Evolutionary conservation across 2,329 filamentous ascomycete species (phyloP).

Genomic region (Davidsoniella virescens): DNA sequence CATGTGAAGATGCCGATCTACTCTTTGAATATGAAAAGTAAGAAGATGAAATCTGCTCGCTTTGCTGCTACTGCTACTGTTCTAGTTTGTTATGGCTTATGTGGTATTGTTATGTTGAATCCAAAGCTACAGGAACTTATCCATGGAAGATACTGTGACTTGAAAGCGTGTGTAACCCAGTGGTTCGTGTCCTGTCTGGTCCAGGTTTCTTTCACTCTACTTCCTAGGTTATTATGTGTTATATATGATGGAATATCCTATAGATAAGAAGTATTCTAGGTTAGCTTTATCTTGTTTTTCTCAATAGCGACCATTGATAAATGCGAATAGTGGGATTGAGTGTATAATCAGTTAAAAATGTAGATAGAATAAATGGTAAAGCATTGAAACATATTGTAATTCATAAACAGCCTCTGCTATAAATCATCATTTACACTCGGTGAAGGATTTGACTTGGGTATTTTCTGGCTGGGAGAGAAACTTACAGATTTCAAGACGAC

Average conservation of each 20-base stretch:
- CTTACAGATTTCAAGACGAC: neutral
- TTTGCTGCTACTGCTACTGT: neutral
- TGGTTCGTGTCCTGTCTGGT: conserved; percentile 10
- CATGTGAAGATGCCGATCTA: neutral
- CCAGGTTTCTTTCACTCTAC: conserved; percentile 1
- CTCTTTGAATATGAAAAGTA: conserved; percentile 1
- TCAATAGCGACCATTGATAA: too few species aligned
- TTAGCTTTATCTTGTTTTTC: too few species aligned
- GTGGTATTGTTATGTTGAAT: neutral
- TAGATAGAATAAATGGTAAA: conserved; percentile 14
- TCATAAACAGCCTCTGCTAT: conserved; percentile 33
- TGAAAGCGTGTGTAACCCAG: neutral
- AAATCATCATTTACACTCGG: conserved; percentile 24
- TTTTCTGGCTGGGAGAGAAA: conserved; percentile 9
- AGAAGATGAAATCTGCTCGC: neutral
- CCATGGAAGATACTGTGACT: neutral
- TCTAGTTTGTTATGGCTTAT: neutral
- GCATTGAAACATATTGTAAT: conserved; percentile 14
- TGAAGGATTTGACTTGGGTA: neutral
- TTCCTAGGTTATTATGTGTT: too few species aligned
- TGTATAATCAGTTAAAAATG: conserved; percentile 11
- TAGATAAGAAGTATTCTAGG: too few species aligned
- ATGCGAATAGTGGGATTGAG: neutral
- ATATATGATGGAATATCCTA: too few species aligned
- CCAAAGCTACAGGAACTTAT: conserved; percentile 1